Evolutionary conservation across 2,329 filamentous ascomycete species (phyloP), one percentile per base, ranked within the genome.

Genomic region (Penicillium sp.): DNA sequence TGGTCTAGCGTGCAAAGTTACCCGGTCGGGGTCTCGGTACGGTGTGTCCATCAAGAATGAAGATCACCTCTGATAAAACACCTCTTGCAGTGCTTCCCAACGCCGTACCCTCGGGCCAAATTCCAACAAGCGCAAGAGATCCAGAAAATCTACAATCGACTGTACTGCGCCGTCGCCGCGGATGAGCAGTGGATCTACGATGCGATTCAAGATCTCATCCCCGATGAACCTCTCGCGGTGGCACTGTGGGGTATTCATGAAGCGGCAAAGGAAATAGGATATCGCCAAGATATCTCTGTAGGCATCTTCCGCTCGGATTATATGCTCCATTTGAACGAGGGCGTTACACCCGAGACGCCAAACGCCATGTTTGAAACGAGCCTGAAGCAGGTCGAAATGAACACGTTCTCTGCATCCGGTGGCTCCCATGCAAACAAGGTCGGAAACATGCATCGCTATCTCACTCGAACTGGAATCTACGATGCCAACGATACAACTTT

Each of bases 111-210:
- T 3, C 63, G 64, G 22, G 43, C 54, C 2, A 63, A 61, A 3
- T 79, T 78, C 55, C 51, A 75, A 14, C 62, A 73, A 83, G 76
- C 83, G 82, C 25, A 78, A 83, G 59, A 83, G 77, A 65, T 89
- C 77, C 73, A 89, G 85, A 75, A 83, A 78, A 72, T 86, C 83
- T 79, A 82, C 82, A 67, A 84, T 79, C 68, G 86, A 82, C 69
- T 79, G 3, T 80, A 79, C 54, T 66, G 74, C 78, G 86, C 58
- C 78, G 85, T 73, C 78, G 87, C 64, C 1, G 68, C 73, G 45
- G 76, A 81, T 64, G 70, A 75, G 28, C 60, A 67, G 1, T 80
- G 76, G 76, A 68, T 81, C 1, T 66, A 69, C 17, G 52, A 63
- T 4, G 66, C 71, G 0, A 69, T 79, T 2, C 56, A 63, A 25